These are phyloP conservation scores for Salix dunnii DNA, from an alignment of 345 rosid species.

Conservation along the genomic window DNA sequence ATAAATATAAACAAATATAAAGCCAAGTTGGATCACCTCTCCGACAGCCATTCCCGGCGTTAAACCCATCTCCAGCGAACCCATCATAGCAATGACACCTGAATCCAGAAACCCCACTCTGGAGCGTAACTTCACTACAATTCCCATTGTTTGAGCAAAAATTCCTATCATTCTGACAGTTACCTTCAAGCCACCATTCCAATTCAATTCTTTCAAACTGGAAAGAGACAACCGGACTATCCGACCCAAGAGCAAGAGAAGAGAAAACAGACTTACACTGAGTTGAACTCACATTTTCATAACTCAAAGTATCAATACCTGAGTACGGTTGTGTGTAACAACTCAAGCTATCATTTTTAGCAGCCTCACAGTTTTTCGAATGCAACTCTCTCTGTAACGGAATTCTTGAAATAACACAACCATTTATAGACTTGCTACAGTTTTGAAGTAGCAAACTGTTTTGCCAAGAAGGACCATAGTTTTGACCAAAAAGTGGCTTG, in stretches of 20 bases:
- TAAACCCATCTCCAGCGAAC: slow-evolving; percentile 59
- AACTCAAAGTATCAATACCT: slow-evolving; percentile 20
- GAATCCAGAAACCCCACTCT: slow-evolving; percentile 24
- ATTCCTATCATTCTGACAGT: not conserved
- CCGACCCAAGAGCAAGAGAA: slow-evolving; percentile 42
- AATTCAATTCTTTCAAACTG: slow-evolving; percentile 51
- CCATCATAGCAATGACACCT: slow-evolving; percentile 58
- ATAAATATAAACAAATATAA: not conserved
- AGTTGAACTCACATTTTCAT: slow-evolving; percentile 11
- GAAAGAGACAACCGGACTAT: slow-evolving; percentile 23
- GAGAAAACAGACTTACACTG: slow-evolving; percentile 48
- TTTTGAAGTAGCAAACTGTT: slow-evolving; percentile 61
- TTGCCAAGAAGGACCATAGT: slow-evolving; percentile 41
- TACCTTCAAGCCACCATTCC: slow-evolving; percentile 72
- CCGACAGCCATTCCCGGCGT: slow-evolving; percentile 46
- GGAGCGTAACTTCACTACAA: slow-evolving; percentile 1
- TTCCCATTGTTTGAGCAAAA: slow-evolving; percentile 36
- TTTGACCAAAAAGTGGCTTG: slow-evolving; percentile 27
- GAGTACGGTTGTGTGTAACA: slow-evolving; percentile 35
- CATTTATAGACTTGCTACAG: slow-evolving; percentile 20
- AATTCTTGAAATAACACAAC: slow-evolving; percentile 40
- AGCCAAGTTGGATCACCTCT: slow-evolving; percentile 53
- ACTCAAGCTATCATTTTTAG: slow-evolving; percentile 29
- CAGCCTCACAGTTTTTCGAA: slow-evolving; percentile 13
- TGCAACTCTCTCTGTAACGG: slow-evolving; percentile 23